A percentile compares a stretch with the other conserved stretches of the same genome.
Evolutionary conservation across 2,329 filamentous ascomycete species (phyloP).

Genomic region (Fusarium anthophilum): DNA sequence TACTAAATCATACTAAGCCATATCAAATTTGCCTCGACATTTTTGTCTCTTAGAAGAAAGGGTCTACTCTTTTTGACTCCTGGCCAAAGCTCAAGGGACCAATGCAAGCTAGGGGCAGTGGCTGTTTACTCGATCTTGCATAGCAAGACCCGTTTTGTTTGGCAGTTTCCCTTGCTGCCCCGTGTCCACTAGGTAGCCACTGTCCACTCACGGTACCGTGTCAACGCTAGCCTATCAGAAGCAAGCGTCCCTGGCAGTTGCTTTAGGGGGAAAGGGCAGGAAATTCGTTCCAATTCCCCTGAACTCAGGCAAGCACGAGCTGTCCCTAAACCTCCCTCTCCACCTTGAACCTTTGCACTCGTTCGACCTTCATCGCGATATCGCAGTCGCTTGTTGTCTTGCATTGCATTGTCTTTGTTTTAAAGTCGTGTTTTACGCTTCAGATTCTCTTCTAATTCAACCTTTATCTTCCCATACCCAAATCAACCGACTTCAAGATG

Average conservation of each 20-base stretch:
- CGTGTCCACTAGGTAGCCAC: conserved; percentile 41
- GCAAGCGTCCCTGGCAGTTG: conserved; percentile 39
- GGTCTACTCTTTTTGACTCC: neutral
- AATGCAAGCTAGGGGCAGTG: conserved; percentile 6
- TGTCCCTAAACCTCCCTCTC: conserved; percentile 40
- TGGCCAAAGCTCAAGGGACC: conserved; percentile 35
- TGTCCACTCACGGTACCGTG: conserved; percentile 40
- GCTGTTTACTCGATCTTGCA: conserved; percentile 30
- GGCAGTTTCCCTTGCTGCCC: conserved; percentile 40
- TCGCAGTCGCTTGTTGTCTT: conserved; percentile 35
- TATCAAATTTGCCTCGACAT: no score
- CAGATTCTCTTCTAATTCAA: neutral
- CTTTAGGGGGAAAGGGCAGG: conserved; percentile 44
- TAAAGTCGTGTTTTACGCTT: conserved; percentile 24
- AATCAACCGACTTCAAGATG: conserved; percentile 53
- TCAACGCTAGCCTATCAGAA: conserved; percentile 45
- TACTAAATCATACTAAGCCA: rapidly evolving
- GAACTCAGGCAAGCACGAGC: conserved; percentile 46
- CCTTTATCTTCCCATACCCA: conserved; percentile 13
- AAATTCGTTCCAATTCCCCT: conserved; percentile 48
- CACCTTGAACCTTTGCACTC: conserved; percentile 40
- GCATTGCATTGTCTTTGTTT: conserved; percentile 33
- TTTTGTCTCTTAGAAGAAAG: neutral
- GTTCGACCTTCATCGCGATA: conserved; percentile 43
- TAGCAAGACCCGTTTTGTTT: conserved; percentile 33